These are phyloP conservation scores for Sporothrix inflata DNA, from an alignment of 2,329 filamentous ascomycete species.

Conservation along the genomic window DNA sequence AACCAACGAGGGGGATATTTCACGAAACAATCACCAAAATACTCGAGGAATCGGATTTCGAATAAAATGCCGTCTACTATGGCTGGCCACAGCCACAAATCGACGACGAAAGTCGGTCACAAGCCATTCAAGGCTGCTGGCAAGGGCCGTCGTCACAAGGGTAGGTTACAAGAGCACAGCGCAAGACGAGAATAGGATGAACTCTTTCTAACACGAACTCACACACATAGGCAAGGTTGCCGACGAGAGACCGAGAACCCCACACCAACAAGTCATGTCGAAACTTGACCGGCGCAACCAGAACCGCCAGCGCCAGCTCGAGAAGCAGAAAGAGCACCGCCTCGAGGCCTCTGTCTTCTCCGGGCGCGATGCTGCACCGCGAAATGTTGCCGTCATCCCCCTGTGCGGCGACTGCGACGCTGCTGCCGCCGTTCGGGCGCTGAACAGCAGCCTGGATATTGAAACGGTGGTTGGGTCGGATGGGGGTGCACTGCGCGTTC, in stretches of 20 bases:
- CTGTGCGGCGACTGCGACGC: conserved; percentile 75
- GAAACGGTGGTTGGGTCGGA: conserved; percentile 57
- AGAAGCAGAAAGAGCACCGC: conserved; percentile 81
- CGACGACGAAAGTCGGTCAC: conserved; percentile 84
- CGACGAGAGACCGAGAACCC: conserved; percentile 79
- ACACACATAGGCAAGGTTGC: conserved; percentile 71
- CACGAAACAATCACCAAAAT: background rate
- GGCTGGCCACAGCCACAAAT: conserved; percentile 80
- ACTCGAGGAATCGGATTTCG: too few species aligned
- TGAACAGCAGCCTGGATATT: conserved; percentile 82
- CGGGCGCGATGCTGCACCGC: conserved; percentile 83
- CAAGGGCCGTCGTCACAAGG: conserved; percentile 62
- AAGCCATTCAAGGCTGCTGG: conserved; percentile 92
- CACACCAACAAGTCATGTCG: conserved; percentile 95
- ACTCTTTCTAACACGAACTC: background rate
- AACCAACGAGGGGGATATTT: background rate
- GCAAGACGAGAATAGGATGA: background rate
- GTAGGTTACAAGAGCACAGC: conserved; percentile 19
- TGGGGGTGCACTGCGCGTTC: conserved; percentile 54
- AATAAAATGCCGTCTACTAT: conserved; percentile 40
- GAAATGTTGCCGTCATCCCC: conserved; percentile 86
- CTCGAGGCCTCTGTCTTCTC: conserved; percentile 79
- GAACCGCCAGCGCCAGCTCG: conserved; percentile 83
- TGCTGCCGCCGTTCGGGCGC: conserved; percentile 64
- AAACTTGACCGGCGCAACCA: conserved; percentile 96